Base-by-base conservation (phyloP, 345 rosid genomes). In the Fremontodendron californicum region DNA sequence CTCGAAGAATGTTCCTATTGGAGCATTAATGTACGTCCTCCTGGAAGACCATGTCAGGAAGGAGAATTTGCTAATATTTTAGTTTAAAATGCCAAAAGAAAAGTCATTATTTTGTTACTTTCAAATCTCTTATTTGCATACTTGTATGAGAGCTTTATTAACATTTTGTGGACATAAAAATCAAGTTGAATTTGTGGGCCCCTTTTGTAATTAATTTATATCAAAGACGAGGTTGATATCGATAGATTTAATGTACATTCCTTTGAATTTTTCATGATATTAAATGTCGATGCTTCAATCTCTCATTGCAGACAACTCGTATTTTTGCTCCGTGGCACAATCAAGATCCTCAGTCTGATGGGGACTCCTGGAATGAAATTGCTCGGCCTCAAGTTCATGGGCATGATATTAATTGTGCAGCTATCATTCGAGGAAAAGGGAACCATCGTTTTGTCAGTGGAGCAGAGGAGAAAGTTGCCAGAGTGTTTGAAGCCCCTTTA, bases 341-440 rank as follows among this genome's bases (percentile, higher is more conserved):
- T 75, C 86, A 77, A 60, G 83, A 83, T 31, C 79, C 85, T 73
- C 74, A 29, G 51, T 64, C 19, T 10, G 82, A 78, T 54, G 81
- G 71, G 73, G 88, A 84, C 79, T 84, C 86, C 65, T 92, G 96
- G 97, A 93, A 93, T 86, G 99, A 96, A 89, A 84, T 96, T 42
- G 91, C 94, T 51, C 92, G 96, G 48, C 99, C 99, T 79, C 98
- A 96, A 86, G 86, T 96, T 85, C 99, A 96, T 81, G 99, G 99
- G 29, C 99, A 96, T 73, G 98, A 93, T 81, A 91, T 96, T 62
- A 92, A 92, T 61, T 93, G 94, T 83, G 92, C 86, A 72, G 82
- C 89, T 79, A 86, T 92, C 78, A 87, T 96, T 66, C 92, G 79
- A 82, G 99, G 93, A 74, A 87, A 88, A 82, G 96, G 96, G 46